Conservation (phyloP, 345 rosid species). For the Ricinus communis region DNA sequence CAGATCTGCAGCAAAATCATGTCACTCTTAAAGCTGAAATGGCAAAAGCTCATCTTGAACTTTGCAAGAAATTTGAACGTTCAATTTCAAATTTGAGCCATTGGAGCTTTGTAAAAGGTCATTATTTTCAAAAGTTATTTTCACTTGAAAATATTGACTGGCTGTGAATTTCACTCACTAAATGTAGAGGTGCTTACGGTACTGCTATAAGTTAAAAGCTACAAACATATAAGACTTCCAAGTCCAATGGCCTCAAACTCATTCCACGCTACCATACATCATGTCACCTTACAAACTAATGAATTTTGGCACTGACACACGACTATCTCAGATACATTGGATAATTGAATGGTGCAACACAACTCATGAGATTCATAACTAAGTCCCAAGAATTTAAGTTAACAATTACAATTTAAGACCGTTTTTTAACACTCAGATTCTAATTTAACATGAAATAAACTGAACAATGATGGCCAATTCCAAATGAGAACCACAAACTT, state of each 20-base stretch:
- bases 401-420: too few species aligned
- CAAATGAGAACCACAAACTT: too few species aligned
- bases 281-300: neutral
- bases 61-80: neutral
- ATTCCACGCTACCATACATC: neutral
- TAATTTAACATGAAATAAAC: too few species aligned
- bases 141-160: neutral
- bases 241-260: neutral
- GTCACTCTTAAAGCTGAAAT: conserved; percentile 12
- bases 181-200: neutral
- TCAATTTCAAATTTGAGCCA: conserved; percentile 7
- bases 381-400: too few species aligned
- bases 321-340: neutral
- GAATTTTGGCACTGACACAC: neutral
- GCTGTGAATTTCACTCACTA: neutral
- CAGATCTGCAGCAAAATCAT: conserved; percentile 45
- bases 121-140: neutral
- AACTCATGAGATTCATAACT: neutral
- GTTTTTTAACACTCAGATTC: too few species aligned
- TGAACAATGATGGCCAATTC: too few species aligned
- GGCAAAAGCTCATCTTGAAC: conserved; percentile 8
- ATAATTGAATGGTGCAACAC: neutral
- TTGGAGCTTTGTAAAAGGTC: neutral
- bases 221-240: neutral
- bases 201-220: neutral